A percentile compares a stretch with the other conserved stretches of the same genome.
Conservation (phyloP, 768 basidiomycete species). For the Porphyrellus cyaneotinctus region DNA sequence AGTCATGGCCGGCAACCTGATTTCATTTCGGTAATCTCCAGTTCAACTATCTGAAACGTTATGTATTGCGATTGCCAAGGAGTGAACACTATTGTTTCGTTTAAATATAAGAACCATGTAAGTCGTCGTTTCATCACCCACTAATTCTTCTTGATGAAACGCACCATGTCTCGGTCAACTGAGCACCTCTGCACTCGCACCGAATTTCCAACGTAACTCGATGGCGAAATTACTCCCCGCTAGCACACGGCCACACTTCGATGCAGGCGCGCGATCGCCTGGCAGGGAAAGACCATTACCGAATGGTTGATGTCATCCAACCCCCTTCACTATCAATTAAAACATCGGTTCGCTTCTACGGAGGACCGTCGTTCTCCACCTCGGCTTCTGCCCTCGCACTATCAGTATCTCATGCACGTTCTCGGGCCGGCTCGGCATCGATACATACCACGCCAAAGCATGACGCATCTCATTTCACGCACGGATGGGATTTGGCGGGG, state of each 20-base stretch:
- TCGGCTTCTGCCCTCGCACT: slow-evolving; percentile 6
- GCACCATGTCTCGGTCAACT: slow-evolving; percentile 1
- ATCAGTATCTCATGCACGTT: neutral
- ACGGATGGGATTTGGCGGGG: slow-evolving; percentile 1
- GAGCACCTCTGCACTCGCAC: neutral
- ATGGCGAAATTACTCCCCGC: neutral
- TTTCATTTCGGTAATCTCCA: slow-evolving; percentile 30
- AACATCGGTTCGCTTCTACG: slow-evolving; percentile 1
- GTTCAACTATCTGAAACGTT: neutral
- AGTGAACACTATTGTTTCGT: neutral
- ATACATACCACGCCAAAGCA: slow-evolving; percentile 15
- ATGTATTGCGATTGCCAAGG: slow-evolving; percentile 3
- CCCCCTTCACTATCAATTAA: neutral
- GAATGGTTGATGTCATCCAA: neutral
- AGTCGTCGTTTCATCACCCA: neutral
- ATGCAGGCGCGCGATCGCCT: neutral
- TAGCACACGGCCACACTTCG: neutral
- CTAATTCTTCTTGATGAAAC: neutral
- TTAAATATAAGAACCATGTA: slow-evolving; percentile 1
- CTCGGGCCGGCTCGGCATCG: slow-evolving; percentile 2
- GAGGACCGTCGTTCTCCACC: neutral
- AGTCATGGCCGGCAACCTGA: slow-evolving; percentile 9
- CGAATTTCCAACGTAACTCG: neutral
- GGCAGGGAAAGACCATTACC: slow-evolving; percentile 1
- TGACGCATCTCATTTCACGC: slow-evolving; percentile 20